Evolutionary conservation across 495 filamentous ascomycete species (phyloP).

Genomic region (Penicillium atrosanguineum): DNA sequence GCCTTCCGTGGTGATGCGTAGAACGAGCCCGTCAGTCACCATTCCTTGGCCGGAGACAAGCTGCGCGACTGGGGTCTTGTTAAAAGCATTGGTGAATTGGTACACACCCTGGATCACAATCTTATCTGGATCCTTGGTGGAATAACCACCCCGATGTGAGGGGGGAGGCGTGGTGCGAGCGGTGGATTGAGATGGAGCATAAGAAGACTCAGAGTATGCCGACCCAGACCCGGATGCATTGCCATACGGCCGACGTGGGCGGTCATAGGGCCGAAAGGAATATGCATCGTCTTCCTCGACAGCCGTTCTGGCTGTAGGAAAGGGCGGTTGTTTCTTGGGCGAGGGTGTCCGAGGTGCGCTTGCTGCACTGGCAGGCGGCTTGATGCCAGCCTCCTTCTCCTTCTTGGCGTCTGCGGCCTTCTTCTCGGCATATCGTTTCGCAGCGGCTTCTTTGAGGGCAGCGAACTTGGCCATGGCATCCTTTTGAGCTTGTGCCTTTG

Average conservation of each 20-base stretch:
- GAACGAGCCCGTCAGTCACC: conserved; percentile 82
- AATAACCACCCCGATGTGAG: conserved; percentile 70
- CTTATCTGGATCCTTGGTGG: conserved; percentile 87
- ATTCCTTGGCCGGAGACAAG: conserved; percentile 70
- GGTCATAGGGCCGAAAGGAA: conserved; percentile 83
- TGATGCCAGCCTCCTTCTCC: conserved; percentile 24
- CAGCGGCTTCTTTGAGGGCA: conserved; percentile 44
- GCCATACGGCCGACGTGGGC: conserved; percentile 54
- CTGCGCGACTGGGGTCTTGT: conserved; percentile 75
- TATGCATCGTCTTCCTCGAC: conserved; percentile 64
- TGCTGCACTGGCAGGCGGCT: conserved; percentile 26
- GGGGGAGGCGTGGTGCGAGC: conserved; percentile 84
- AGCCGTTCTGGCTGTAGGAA: conserved; percentile 62
- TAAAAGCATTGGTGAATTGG: conserved; percentile 79
- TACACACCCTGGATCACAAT: conserved; percentile 92
- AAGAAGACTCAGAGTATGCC: conserved; percentile 78
- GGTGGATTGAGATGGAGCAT: conserved; percentile 76
- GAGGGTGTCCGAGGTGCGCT: conserved; percentile 43
- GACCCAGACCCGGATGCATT: conserved; percentile 52
- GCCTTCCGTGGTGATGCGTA: conserved; percentile 83
- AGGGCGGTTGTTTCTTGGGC: conserved; percentile 56
- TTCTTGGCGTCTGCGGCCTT: conserved; percentile 42
- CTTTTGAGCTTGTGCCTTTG: conserved; percentile 43
- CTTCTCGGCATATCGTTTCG: conserved; percentile 46
- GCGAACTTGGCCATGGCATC: conserved; percentile 49